A percentile compares a stretch with the other conserved stretches of the same genome.
Evolutionary conservation across 441 rosid species (phyloP).

Genomic region (Erodium texanum): DNA sequence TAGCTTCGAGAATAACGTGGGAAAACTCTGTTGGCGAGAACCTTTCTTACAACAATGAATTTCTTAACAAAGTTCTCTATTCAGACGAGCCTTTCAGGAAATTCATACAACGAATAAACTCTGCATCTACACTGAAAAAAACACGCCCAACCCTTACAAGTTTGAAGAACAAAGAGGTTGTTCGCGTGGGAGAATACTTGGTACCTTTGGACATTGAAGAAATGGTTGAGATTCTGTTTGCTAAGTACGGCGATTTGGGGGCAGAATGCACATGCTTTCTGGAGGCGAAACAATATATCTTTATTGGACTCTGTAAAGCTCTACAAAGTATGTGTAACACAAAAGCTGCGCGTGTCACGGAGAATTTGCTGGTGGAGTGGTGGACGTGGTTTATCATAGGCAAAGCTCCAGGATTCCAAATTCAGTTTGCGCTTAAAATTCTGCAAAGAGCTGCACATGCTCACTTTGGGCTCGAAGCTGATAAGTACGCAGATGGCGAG

Average conservation of each 20-base stretch:
- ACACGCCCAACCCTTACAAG: too few relatives aligned
- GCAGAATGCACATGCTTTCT: background rate
- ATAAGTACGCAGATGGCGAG: background rate
- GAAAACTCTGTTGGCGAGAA: background rate
- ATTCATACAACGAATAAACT: background rate
- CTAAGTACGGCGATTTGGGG: background rate
- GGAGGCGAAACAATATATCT: background rate
- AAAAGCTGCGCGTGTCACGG: background rate
- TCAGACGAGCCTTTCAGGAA: background rate
- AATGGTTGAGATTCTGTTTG: background rate
- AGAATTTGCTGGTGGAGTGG: background rate
- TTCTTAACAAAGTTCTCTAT: background rate
- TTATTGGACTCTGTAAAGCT: background rate
- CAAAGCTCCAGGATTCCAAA: background rate
- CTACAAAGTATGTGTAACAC: background rate
- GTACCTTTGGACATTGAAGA: background rate
- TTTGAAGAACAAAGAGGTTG: background rate
- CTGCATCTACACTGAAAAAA: too few relatives aligned
- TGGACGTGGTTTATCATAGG: background rate
- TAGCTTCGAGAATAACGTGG: background rate
- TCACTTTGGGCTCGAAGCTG: background rate
- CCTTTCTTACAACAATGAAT: background rate
- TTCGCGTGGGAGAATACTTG: background rate
- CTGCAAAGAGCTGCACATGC: background rate
- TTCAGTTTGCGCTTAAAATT: background rate